Conservation (phyloP, 2,329 filamentous ascomycete species). For the Eutypa lata region DNA sequence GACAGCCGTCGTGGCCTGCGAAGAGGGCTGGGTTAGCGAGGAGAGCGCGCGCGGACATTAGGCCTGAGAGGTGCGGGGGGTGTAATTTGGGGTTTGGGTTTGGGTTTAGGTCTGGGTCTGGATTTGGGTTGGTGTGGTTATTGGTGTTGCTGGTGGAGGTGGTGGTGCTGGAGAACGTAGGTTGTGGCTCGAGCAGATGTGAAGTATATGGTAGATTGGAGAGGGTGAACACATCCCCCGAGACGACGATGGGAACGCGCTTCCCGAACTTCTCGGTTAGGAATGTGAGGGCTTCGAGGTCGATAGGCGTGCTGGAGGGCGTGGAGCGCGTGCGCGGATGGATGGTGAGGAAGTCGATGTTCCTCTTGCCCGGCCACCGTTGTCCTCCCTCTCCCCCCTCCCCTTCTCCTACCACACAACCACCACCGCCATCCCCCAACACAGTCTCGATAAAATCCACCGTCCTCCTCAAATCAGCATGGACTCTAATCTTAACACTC, state of each 20-base stretch:
- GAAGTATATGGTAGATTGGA: conserved; percentile 43
- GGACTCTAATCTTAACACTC: conserved; percentile 69
- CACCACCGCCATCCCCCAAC: conserved; percentile 44
- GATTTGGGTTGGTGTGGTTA: no score
- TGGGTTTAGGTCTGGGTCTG: no score
- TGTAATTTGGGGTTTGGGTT: conserved; percentile 9
- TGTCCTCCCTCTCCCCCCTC: background rate
- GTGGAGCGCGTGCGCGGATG: conserved; percentile 64
- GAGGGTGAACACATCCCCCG: conserved; percentile 66
- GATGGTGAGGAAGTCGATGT: conserved; percentile 67
- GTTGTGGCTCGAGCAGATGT: conserved; percentile 24
- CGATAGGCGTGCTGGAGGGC: conserved; percentile 59
- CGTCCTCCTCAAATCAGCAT: conserved; percentile 59
- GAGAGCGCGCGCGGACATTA: conserved; percentile 69
- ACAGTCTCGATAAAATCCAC: conserved; percentile 63
- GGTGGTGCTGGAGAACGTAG: conserved; percentile 20
- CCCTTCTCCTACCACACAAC: background rate
- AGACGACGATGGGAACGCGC: conserved; percentile 61
- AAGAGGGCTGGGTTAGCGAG: conserved; percentile 67
- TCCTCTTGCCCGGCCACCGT: conserved; percentile 40
- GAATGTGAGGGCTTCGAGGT: conserved; percentile 56
- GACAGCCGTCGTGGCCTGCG: conserved; percentile 52
- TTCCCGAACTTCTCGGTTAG: conserved; percentile 50
- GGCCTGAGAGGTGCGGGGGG: conserved; percentile 50
- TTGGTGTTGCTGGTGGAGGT: no score